Evolutionary conservation across 2,329 filamentous ascomycete species (phyloP).

Genomic region (Colletotrichum viniferum): DNA sequence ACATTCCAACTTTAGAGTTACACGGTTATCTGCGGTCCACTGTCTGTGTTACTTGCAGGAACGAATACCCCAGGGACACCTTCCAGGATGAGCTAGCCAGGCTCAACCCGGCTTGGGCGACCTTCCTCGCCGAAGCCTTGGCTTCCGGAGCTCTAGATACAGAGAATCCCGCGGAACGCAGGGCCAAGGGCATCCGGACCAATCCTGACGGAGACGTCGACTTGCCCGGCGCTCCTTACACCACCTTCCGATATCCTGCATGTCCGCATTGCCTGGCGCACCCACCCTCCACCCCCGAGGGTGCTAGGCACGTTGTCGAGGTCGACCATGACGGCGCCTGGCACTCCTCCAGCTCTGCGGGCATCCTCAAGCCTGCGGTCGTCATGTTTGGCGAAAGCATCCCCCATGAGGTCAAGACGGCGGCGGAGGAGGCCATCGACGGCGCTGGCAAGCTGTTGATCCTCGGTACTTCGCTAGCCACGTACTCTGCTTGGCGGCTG

Average conservation of each 20-base stretch:
- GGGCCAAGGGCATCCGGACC: conserved; percentile 73
- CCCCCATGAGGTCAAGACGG: conserved; percentile 67
- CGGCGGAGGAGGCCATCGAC: conserved; percentile 82
- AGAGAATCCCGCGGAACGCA: conserved; percentile 74
- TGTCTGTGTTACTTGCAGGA: conserved; percentile 79
- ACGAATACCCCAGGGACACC: conserved; percentile 69
- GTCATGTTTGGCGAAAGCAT: conserved; percentile 98
- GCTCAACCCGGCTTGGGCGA: conserved; percentile 87
- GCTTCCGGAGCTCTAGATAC: conserved; percentile 77
- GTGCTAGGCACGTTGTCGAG: conserved; percentile 62
- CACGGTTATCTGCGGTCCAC: conserved; percentile 88
- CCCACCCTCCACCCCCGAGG: conserved; percentile 62
- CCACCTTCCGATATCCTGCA: conserved; percentile 87
- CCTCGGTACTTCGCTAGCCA: conserved; percentile 88
- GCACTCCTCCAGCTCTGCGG: conserved; percentile 67
- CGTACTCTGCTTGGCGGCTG: conserved; percentile 92
- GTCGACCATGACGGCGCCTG: conserved; percentile 84
- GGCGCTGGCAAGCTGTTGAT: conserved; percentile 76
- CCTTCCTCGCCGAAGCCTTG: conserved; percentile 74
- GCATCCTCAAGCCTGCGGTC: conserved; percentile 89
- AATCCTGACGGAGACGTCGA: conserved; percentile 97
- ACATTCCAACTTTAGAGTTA: conserved; percentile 78
- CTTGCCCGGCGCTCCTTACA: conserved; percentile 84
- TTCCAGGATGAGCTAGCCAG: conserved; percentile 79
- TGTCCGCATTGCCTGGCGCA: conserved; percentile 79